Base-by-base conservation (phyloP, 306 rosid species). In the Oxytropis ochrocephala region DNA sequence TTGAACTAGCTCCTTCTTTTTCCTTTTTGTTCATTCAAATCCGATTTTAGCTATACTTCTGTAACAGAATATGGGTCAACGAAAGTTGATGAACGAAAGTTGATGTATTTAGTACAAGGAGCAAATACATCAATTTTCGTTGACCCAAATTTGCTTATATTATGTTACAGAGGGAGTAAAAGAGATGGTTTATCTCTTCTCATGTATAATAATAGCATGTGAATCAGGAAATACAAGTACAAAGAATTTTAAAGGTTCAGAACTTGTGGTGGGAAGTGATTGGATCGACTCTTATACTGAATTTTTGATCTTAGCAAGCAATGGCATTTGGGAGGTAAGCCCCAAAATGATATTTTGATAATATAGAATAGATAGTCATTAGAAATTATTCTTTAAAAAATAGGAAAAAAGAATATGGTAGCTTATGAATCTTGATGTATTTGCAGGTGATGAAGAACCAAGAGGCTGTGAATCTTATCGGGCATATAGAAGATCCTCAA, bases 251-350 rank as follows among this genome's bases (percentile, higher is more conserved):
- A 83, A 53, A 64, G 48, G 81, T 67, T 78, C 89, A 13, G 93
- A 89, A 50, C 75, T 92, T 64, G 81, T 83, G 21, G 67, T 90
- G 50, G 88, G 85, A 69, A 50, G 49, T 16, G 84, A 88, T 50
- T 82, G 78, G 72, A 72, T 90, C 7, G 80, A 86, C 35, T 44
- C 80, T 3, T 79, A 66, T 33, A 90, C 85, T 35, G 96, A 92
- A 41, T 92, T 92, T 72, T 68, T 92, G 51, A 84, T 92, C 69
- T 75, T 92, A 48, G 98, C 87, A 69, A 90, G 91, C 84, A 48
- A 19, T 46, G 98, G 93, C 58, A 86, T 92, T 74, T 92, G 96
- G 98, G 91, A 92, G 89, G 98, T 88, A 84, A 70, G 69, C 56
- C 53, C 1, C 12, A 51, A 11, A 24, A 60, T 30, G 11, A 43